Evolutionary conservation across 164 flowering plant species (phyloP).

Genomic region (Magnolia sinica): DNA sequence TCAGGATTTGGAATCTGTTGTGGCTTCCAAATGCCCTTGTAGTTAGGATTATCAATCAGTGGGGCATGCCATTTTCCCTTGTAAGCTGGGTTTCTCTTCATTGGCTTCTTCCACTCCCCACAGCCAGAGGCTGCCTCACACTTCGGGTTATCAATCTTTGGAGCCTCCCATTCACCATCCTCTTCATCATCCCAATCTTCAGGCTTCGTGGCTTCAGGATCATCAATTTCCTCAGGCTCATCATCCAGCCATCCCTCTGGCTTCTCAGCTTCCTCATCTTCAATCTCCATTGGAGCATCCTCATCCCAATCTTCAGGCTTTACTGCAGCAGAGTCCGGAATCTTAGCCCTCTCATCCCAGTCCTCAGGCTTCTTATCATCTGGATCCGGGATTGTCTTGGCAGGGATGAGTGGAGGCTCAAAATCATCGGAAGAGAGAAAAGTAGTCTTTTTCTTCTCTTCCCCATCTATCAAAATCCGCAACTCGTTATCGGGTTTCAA

Average conservation of each 20-base stretch:
- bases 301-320: constrained; percentile 99
- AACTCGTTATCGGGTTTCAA: constrained; percentile 72
- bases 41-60: constrained; percentile 77
- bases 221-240: constrained; percentile 96
- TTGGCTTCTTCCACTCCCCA: constrained; percentile 98
- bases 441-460: constrained; percentile 82
- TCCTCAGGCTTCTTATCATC: constrained; percentile 97
- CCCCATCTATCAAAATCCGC: constrained; percentile 75
- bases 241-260: constrained; percentile 99
- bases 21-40: constrained; percentile 99
- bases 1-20: constrained; percentile 75
- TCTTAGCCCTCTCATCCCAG: constrained; percentile 95
- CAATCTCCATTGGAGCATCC: constrained; percentile 95
- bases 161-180: constrained; percentile 99
- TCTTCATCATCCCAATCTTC: constrained; percentile 99
- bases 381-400: constrained; percentile 88
- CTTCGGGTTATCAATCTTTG: constrained; percentile 86
- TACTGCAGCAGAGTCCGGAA: constrained; percentile 79
- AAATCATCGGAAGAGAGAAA: constrained; percentile 78
- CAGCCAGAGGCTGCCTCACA: constrained; percentile 90
- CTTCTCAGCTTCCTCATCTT: constrained; percentile 89
- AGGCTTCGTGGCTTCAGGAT: constrained; percentile 88
- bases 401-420: constrained; percentile 82
- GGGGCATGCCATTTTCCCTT: constrained; percentile 97
- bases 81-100: constrained; percentile 88